Base-by-base conservation (phyloP, 352 stramenopile species). In the Blastocystis sp. region DNA sequence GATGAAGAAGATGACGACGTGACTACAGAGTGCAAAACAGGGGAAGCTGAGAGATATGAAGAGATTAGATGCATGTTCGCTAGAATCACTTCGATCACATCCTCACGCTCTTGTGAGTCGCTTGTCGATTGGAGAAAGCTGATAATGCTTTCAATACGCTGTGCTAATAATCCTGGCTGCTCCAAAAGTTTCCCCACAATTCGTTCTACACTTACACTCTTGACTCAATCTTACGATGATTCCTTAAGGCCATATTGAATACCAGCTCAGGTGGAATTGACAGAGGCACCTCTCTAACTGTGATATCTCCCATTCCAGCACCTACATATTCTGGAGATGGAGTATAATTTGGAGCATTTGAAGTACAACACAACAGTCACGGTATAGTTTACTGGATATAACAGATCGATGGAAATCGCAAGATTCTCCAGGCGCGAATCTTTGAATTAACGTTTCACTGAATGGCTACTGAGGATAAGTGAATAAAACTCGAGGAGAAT, bases 261-360 rank as follows among this genome's bases (percentile, higher is more conserved):
- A 57, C 24, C n/a, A 80, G 69, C n/a, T 80, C 21, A 29, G 12
- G 46, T 6, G 69, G 69, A 7, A 80, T 80, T 4, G 24, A n/a
- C 11, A 32, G 35, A 3, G 39, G 51, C 6, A 80, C 7, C 24
- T 21, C 9, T n/a, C n/a, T n/a, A n/a, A n/a, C n/a, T n/a, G n/a
- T n/a, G n/a, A n/a, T n/a, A n/a, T n/a, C n/a, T n/a, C n/a, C n/a
- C n/a, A n/a, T n/a, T n/a, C n/a, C n/a, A n/a, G n/a, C n/a, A n/a
- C n/a, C n/a, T n/a, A n/a, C n/a, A n/a, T n/a, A n/a, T n/a, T n/a
- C n/a, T n/a, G n/a, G 27, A 24, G 3, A 6, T 46, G n/a, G 42
- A 19, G 9, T 4, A 12, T 4, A 21, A 42, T 7, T 21, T 27
- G n/a, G 46, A 63, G 24, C n/a, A 80, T 32, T 32, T 80, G 69